Percentiles rank a stretch among this genome's conserved stretches.
Conservation (phyloP, 257 asterid species). For the Solanum lignicaule region DNA sequence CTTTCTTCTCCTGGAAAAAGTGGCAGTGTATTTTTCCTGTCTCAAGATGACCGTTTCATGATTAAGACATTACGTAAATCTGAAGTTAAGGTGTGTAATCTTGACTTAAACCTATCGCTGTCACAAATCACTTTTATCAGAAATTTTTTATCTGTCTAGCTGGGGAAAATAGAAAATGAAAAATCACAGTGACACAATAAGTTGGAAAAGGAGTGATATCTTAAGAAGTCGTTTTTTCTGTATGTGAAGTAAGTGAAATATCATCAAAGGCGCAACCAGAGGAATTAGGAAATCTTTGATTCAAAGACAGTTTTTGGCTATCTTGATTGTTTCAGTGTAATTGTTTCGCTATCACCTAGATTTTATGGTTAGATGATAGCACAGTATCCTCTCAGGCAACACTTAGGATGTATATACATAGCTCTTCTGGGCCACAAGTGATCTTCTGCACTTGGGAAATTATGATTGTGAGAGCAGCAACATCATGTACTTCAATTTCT, state of each 20-base stretch:
- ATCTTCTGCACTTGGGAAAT: background rate
- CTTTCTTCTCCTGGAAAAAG: conserved; percentile 99
- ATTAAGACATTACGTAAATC: conserved; percentile 90
- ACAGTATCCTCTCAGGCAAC: background rate
- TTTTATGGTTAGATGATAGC: background rate
- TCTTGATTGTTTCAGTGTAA: background rate
- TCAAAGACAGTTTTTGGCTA: background rate
- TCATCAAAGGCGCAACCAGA: background rate
- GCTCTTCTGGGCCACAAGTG: background rate
- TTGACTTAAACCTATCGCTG: conserved; percentile 6
- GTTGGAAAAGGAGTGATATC: background rate
- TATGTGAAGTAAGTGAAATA: background rate
- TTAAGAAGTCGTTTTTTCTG: background rate
- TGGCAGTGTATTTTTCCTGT: conserved; percentile 91
- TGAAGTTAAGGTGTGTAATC: conserved; percentile 76
- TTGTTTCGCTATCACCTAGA: background rate
- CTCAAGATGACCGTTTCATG: conserved; percentile 97
- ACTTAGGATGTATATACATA: background rate
- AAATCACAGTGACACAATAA: background rate
- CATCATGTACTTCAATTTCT: background rate
- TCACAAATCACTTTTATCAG: background rate
- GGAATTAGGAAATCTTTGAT: background rate
- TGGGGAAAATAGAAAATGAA: background rate
- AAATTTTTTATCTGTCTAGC: background rate
- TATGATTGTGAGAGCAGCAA: background rate